These are phyloP conservation scores for Cercospora nicotianae DNA, from an alignment of 2,329 filamentous ascomycete species.

Conservation along the genomic window DNA sequence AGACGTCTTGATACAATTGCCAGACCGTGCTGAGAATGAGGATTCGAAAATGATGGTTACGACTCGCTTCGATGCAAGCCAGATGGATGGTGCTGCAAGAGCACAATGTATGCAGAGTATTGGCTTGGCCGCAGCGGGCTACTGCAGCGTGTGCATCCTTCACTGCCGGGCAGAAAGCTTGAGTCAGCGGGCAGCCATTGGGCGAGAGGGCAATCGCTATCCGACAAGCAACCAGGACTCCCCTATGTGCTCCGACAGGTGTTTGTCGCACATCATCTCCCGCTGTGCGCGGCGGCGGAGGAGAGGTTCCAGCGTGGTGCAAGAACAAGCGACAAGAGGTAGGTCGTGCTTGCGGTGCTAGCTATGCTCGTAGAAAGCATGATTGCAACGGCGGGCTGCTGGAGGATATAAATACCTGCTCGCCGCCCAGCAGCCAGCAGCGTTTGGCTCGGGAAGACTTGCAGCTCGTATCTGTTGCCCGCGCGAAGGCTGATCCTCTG, in stretches of 20 bases:
- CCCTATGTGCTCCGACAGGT: background rate
- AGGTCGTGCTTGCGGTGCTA: background rate
- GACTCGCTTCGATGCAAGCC: background rate
- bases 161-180: constrained; percentile 4
- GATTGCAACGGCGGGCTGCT: background rate
- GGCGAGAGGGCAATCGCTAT: background rate
- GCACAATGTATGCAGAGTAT: background rate
- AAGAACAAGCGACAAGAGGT: background rate
- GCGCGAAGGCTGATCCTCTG: background rate
- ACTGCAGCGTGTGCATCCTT: constrained; percentile 1
- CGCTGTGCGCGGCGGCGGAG: background rate
- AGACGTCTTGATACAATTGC: background rate
- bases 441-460: background rate
- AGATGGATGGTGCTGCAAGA: background rate
- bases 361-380: background rate
- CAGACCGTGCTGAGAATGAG: background rate
- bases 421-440: background rate
- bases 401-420: background rate
- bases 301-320: background rate
- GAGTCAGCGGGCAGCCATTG: background rate
- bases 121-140: background rate
- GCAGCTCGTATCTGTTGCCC: constrained; percentile 12
- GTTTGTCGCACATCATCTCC: constrained; percentile 6
- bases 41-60: background rate
- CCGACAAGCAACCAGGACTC: background rate